Percentiles rank a stretch among this genome's conserved stretches.
phyloP scores from a whole-genome alignment of 768 basidiomycete species.

The Fistulinella prunicolor region DNA sequence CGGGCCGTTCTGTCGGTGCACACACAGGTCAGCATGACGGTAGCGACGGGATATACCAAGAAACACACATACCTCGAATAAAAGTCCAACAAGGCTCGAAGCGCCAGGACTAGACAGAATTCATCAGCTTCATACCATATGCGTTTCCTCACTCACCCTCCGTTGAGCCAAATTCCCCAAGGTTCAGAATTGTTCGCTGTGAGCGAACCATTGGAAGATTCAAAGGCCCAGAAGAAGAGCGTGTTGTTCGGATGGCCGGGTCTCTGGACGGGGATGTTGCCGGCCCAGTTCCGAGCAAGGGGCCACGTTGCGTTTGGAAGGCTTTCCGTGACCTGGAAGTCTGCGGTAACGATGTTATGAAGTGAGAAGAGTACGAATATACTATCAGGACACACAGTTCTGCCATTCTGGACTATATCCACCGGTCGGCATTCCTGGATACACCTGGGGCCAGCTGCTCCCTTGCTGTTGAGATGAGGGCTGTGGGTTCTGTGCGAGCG shows the following conservation, averaged over 20 bases:
- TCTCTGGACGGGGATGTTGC: conserved; percentile 63
- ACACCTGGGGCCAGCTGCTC: conserved; percentile 35
- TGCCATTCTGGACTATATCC: conserved; percentile 61
- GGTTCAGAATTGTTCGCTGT: conserved; percentile 45
- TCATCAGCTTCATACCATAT: neutral
- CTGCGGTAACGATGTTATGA: conserved; percentile 29
- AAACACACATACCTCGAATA: conserved; percentile 50
- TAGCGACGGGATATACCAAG: too few species aligned
- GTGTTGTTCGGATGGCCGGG: conserved; percentile 61
- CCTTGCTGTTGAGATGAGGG: neutral
- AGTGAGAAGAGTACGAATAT: neutral
- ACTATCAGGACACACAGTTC: conserved; percentile 42
- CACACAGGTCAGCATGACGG: neutral
- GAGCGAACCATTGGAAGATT: conserved; percentile 53
- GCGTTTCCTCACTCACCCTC: conserved; percentile 44
- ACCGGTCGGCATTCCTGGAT: conserved; percentile 41
- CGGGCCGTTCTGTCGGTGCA: conserved; percentile 72
- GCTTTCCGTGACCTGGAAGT: conserved; percentile 53
- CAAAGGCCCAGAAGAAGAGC: conserved; percentile 63
- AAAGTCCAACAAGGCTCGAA: conserved; percentile 60
- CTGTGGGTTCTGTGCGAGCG: conserved; percentile 1
- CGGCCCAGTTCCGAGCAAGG: conserved; percentile 51
- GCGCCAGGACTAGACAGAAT: conserved; percentile 50
- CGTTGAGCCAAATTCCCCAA: conserved; percentile 73
- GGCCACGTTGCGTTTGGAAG: conserved; percentile 60